A percentile compares a stretch with the other conserved stretches of the same genome.
Conservation (phyloP, 192 early-diverging fungal species). For the Coemansia sp. region DNA sequence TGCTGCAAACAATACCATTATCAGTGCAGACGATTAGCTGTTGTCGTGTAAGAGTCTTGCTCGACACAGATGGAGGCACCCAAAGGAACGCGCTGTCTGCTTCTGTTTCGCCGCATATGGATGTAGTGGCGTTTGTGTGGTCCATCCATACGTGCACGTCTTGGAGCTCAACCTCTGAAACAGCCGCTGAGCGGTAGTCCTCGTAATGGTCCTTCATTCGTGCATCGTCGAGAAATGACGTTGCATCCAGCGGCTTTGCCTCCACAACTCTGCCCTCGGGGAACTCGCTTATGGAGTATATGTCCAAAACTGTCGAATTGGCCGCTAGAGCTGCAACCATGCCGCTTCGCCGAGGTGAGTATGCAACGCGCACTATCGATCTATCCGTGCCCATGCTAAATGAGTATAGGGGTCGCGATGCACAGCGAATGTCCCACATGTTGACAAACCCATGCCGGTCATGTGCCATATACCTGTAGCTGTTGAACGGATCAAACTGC, state of each 20-base stretch:
- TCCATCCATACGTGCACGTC: slow-evolving; percentile 24
- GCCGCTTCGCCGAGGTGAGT: slow-evolving; percentile 35
- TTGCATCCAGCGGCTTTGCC: slow-evolving; percentile 12
- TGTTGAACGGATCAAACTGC: slow-evolving; percentile 53
- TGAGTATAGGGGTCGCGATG: slow-evolving; percentile 22
- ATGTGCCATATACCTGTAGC: slow-evolving; percentile 43
- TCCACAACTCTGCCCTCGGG: slow-evolving; percentile 1
- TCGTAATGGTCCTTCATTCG: slow-evolving; percentile 31
- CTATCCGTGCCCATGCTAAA: slow-evolving; percentile 13
- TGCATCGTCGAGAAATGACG: slow-evolving; percentile 28
- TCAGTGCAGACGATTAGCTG: slow-evolving; percentile 27
- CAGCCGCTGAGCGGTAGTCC: slow-evolving; percentile 16
- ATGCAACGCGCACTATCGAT: slow-evolving; percentile 18
- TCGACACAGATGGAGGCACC: slow-evolving; percentile 28
- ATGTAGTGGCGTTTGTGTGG: slow-evolving; percentile 7
- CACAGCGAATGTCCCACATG: slow-evolving; percentile 55
- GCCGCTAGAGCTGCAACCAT: slow-evolving; percentile 27
- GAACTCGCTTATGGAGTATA: slow-evolving; percentile 32
- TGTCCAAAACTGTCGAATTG: slow-evolving; percentile 20
- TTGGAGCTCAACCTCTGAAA: slow-evolving; percentile 21
- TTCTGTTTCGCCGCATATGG: background rate
- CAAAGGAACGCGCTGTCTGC: slow-evolving; percentile 31
- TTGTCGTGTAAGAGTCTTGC: slow-evolving; percentile 12
- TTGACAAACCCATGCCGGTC: slow-evolving; percentile 33
- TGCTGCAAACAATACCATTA: slow-evolving; percentile 13